Base-by-base conservation (phyloP, 805 yeast genomes). In the Yarrowia hollandica region DNA sequence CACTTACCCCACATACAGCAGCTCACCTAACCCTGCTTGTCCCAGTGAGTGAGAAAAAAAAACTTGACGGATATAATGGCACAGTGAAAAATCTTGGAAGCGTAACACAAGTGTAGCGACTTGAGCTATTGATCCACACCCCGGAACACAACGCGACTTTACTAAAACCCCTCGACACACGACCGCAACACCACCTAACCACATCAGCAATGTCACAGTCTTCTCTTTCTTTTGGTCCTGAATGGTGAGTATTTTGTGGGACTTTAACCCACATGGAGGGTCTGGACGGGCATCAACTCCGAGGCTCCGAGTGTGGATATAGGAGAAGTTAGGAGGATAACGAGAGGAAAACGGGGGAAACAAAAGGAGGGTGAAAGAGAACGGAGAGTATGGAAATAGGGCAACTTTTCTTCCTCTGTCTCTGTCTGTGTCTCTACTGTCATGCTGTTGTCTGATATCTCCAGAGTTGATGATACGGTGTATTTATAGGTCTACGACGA, bases 151-250 rank as follows among this genome's bases (percentile, higher is more conserved):
- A 28, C 22, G 15, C 50, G 11, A 19, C 18, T 5, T 35, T 25
- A 5, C 12, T 11, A 21, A 28, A 38, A 16, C 16, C 18, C 21
- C 52, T 37, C 59, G 19, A 18, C 35, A 54, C 9, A 14, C 11
- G n/a, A 9, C 35, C 3, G 2, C 31, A 6, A 22, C 11, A n/a
- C 28, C 50, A 38, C 19, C 55, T n/a, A 22, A 14, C 38, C 14
- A 5, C 35, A 10, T 11, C 26, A 25, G 34, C 41, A 48, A 50
- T 54, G 50, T 35, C 60, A 33, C 56, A 60, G 60, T 57, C 62
- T 23, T 60, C 55, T 30, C 39, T 58, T 18, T 44, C 57, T 46
- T 60, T 60, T 37, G 59, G 58, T 57, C 58, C 55, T 19, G 61
- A 59, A 46, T 60, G 59, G 48, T 60, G 52, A 38, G 55, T 28